Evolutionary conservation across 495 filamentous ascomycete species (phyloP), one percentile per base, ranked within the genome.

Genomic region (Pseudevernia furfuracea): DNA sequence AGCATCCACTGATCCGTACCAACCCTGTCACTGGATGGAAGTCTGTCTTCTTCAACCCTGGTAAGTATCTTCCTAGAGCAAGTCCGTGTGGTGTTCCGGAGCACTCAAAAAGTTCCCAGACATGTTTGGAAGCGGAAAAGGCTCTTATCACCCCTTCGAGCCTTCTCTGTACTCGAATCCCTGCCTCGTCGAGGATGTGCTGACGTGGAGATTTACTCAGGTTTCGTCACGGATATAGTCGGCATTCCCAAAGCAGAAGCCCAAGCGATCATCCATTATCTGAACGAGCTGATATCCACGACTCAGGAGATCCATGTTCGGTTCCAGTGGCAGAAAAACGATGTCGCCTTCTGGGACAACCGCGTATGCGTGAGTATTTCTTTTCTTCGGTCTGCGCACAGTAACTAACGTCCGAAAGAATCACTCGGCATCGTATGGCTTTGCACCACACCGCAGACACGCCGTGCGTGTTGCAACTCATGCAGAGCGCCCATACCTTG

Each of bases 21-120:
- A 83, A 94, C 65, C 89, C 88, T 4, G 88, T 86, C 1, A 91
- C 89, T 0, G 88, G 89, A 39, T 85, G 89, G 79, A 92, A 91
- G 72, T 87, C 87, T 28, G 78, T 94, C 10, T 94, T 89, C 71
- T 78, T 90, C 70, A 91, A 91, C 71, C 87, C 87, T 7, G 89
- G 89, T 53, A 53, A 17, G 49, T 53, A 6, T 1, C 32, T 0
- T 17, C 10, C 17, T 5, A 28, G 28, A 53, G 19, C 2, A 19
- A 5, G 1, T 28, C 23, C n/a, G n/a, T n/a, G n/a, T n/a, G n/a
- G n/a, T n/a, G n/a, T n/a, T n/a, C n/a, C n/a, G n/a, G n/a, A n/a
- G n/a, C n/a, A n/a, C n/a, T n/a, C n/a, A n/a, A n/a, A n/a, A n/a
- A n/a, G n/a, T n/a, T n/a, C n/a, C n/a, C n/a, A 28, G 11, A 30